Evolutionary conservation across 306 rosid species (phyloP).

Genomic region (Echinosophora koreensis): DNA sequence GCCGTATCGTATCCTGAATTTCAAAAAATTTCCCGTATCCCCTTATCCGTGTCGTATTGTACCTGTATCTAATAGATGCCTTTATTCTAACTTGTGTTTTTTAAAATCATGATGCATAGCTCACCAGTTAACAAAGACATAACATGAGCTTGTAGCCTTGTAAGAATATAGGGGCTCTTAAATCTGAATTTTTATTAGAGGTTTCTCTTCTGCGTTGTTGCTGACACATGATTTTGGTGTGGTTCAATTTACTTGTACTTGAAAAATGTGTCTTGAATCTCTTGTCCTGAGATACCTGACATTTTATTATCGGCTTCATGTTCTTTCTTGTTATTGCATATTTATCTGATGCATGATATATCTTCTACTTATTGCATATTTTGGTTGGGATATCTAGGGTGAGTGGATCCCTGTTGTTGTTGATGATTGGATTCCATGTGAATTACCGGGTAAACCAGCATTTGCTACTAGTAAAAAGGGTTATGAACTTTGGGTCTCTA

Average conservation of each 20-base stretch:
- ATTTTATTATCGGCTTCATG: slow-evolving; percentile 12
- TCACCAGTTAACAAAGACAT: not conserved
- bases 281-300: slow-evolving; percentile 14
- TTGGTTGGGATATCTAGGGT: slow-evolving; percentile 63
- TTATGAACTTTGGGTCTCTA: slow-evolving; percentile 95
- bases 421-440: slow-evolving; percentile 99
- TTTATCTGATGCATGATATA: slow-evolving; percentile 21
- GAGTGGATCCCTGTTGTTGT: slow-evolving; percentile 99
- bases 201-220: not conserved
- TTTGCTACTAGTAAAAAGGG: slow-evolving; percentile 96
- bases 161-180: not conserved
- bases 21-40: too few relatives aligned
- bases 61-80: not conserved
- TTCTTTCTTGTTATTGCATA: slow-evolving; percentile 23
- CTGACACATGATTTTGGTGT: not conserved
- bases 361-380: slow-evolving; percentile 26
- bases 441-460: slow-evolving; percentile 93
- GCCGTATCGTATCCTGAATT: too few relatives aligned
- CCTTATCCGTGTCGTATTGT: too few relatives aligned
- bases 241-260: slow-evolving; percentile 3
- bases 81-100: not conserved
- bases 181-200: not conserved
- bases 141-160: too few relatives aligned
- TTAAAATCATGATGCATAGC: not conserved
- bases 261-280: slow-evolving; percentile 21